Base-by-base conservation (phyloP, 2,329 filamentous ascomycete genomes). In the Pezicula neosporulosa region DNA sequence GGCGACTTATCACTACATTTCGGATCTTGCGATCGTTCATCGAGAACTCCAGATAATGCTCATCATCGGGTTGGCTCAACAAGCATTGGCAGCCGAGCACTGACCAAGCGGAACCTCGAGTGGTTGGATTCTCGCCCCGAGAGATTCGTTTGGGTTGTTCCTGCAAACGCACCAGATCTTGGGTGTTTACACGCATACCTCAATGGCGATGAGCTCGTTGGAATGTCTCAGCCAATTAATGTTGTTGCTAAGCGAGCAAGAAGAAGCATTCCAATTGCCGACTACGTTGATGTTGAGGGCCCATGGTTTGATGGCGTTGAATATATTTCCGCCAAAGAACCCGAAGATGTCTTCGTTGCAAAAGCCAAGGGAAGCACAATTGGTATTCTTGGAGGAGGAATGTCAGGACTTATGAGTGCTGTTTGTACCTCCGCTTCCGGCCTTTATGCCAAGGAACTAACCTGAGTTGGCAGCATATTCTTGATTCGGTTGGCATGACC, bases 291-390 rank as follows among this genome's bases (percentile, higher is more conserved):
- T 51, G 49, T 51, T 8, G 51, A 57, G 61, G 82, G 83, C 0
- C 79, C 82, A 1, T 87, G 83, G 83, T 87, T 86, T 54, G 81
- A 86, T 60, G 83, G 82, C 12, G 83, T 86, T 16, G 75, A 73
- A 47, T 75, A 82, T 50, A 72, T 86, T 39, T 66, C 80, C 54
- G 70, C 74, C 24, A 82, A 80, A 59, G 70, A 81, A 55, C 73
- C 80, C 15, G 72, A 73, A 44, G 67, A 73, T 7, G 72, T 80
- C 0, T 79, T 82, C 55, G 79, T 78, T 5, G 65, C 71, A 3
- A 66, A 72, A 7, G 76, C 77, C 30, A 86, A 86, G 69, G 70
- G 66, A 55, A 83, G 83, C 64, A 68, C 70, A 43, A 75, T 87
- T 54, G 84, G 76, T 47, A 87, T 88, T 44, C 70, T 87, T 4